Base-by-base conservation (phyloP, 495 filamentous ascomycete genomes). In the Aspergillus leporis region DNA sequence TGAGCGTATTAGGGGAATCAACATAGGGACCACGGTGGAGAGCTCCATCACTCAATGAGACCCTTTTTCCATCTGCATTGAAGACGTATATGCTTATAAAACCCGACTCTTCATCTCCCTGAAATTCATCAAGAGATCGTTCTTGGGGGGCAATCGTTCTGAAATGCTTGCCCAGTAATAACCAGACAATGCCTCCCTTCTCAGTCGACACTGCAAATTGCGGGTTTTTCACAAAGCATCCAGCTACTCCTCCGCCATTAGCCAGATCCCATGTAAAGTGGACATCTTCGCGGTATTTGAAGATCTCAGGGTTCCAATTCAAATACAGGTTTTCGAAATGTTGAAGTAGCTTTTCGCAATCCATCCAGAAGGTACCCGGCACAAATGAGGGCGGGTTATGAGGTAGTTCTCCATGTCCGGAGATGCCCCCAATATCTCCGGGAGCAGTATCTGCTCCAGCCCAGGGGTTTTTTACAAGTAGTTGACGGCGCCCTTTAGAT, bases 381-480 rank as follows among this genome's bases (percentile, higher is more conserved):
- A 74, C 68, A 38, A 76, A 66, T 38, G 66, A 62, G 6, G 67
- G 59, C 30, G 56, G 47, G 21, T 63, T 51, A 22, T 59, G 48
- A 22, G 58, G 36, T 21, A 48, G 16, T 14, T 68, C 61, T 19
- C 7, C 12, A 5, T 49, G 31, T 21, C 60, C 65, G 49, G 51
- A 18, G 21, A 53, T 45, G 28, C 36, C 38, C 16, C 51, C 55
- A 48, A 14, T 58, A 25, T 63, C 65, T 34, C 58, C 54, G 9
- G 62, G 43, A 38, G 60, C 56, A n/a, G 66, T 48, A 31, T 73
- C 70, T 34, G 89, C 90, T 53, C 93, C 87, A 51, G 88, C 88
- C 95, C 95, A 98, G 8, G 95, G 95, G 67, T 99, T 98, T 67
- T 99, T 98, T 61, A 99, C 80, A 0, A 97, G 80, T 30, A 97